A percentile compares a stretch with the other conserved stretches of the same genome.
These are phyloP conservation scores for Gossypium thurberi DNA, from an alignment of 345 rosid species.

Conservation along the genomic window DNA sequence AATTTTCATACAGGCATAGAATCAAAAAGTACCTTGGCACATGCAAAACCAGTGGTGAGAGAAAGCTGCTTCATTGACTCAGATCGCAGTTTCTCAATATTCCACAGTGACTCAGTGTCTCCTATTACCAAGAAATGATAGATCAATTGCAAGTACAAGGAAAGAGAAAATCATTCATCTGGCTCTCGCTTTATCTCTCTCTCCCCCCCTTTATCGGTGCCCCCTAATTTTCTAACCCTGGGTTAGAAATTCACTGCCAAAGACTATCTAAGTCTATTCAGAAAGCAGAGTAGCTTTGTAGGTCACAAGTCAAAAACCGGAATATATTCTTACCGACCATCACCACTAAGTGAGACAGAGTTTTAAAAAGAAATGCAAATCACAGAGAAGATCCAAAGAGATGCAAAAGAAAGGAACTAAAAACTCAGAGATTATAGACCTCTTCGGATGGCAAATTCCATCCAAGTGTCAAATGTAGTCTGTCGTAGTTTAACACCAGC, in stretches of 20 bases:
- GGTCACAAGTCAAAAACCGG: neutral
- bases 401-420: constrained; percentile 2
- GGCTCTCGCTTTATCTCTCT: neutral
- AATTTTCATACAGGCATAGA: constrained; percentile 3
- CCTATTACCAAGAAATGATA: constrained; percentile 33
- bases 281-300: neutral
- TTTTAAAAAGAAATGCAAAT: neutral
- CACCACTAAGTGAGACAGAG: neutral
- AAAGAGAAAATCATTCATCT: neutral
- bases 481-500: constrained; percentile 64
- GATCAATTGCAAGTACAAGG: neutral
- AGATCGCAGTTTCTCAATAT: constrained; percentile 67
- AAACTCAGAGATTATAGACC: constrained; percentile 28
- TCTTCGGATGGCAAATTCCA: constrained; percentile 71
- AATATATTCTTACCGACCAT: neutral
- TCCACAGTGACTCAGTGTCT: constrained; percentile 65
- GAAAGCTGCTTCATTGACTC: constrained; percentile 52
- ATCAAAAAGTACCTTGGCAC: constrained; percentile 56
- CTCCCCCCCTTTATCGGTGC: neutral
- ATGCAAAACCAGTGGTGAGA: constrained; percentile 54
- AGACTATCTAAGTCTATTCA: neutral
- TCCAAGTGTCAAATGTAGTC: constrained; percentile 68
- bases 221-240: neutral
- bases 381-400: constrained; percentile 2
- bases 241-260: neutral